Evolutionary conservation across 352 stramenopile genomes (phyloP), one percentile per base, ranked within the genome.

Genomic region (Discostella stelligera): DNA sequence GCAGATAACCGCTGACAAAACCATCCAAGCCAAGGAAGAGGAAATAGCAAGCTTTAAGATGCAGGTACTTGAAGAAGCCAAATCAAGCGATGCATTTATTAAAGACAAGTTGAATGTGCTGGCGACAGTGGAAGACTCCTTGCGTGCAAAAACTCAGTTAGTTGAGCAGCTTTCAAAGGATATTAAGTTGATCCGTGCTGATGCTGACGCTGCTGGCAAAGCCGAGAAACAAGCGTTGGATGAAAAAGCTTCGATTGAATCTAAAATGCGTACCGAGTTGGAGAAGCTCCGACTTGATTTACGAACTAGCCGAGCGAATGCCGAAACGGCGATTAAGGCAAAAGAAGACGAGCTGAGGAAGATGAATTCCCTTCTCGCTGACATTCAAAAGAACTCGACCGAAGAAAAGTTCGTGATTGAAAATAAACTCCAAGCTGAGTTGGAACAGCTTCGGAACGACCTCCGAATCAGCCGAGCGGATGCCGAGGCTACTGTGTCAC

Each of bases 181-280:
- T 20, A 53, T 76, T 14, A 39, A 44, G 58, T 20, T 37, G 27
- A 27, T 56, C 7, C 63, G 54, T 48, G n/a, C 66, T 14, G 66
- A 41, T 61, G 66, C 66, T 21, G 55, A 66, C 18, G 16, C 41
- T 6, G 48, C 54, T 1, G 48, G 65, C 27, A 54, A 48, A 30
- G 23, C 48, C 2, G 66, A 79, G 44, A 60, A 71, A 50, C 61
- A 63, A 20, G 63, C 58, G 4, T 10, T 67, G 16, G 50, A 65
- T 23, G 58, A 73, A 64, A 79, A 74, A 21, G 39, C 50, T 44
- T 23, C 32, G 21, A n/a, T 79, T n/a, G 63, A 79, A 54, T 41
- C 16, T 13, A 46, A 69, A 61, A 49, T 79, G 54, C 44, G 60
- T 25, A 37, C 64, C 32, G 50, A 63, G 14, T 56, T 71, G 14